Conservation (phyloP, 352 stramenopile species). For the Phytophthora hibernalis region DNA sequence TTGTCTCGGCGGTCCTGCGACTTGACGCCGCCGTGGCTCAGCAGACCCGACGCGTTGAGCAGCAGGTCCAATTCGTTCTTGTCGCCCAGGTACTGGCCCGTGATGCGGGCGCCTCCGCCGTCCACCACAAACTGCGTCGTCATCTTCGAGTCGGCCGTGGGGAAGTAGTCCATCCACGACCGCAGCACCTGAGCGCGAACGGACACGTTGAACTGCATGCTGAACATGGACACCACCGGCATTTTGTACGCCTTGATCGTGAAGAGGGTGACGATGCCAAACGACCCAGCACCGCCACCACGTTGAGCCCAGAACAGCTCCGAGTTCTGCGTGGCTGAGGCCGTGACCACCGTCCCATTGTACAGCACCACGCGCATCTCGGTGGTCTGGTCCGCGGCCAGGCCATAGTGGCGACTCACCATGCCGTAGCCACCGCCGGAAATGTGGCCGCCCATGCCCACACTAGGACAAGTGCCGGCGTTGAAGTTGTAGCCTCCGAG, state of each 20-base stretch:
- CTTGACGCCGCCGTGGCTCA: slow-evolving; percentile 41
- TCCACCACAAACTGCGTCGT: slow-evolving; percentile 67
- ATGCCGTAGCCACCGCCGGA: slow-evolving; percentile 65
- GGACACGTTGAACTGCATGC: slow-evolving; percentile 45
- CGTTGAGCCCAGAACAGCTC: slow-evolving; percentile 61
- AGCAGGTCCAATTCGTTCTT: slow-evolving; percentile 44
- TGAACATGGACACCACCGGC: slow-evolving; percentile 51
- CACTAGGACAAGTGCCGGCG: slow-evolving; percentile 55
- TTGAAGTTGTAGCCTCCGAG: slow-evolving; percentile 65
- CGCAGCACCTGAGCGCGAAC: slow-evolving; percentile 45
- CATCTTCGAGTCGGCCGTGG: slow-evolving; percentile 45
- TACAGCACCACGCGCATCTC: slow-evolving; percentile 58
- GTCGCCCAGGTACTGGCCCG: slow-evolving; percentile 51
- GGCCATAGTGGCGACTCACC: slow-evolving; percentile 50
- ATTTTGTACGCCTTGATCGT: slow-evolving; percentile 58
- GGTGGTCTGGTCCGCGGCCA: slow-evolving; percentile 54
- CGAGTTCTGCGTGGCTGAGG: slow-evolving; percentile 42
- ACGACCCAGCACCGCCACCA: slow-evolving; percentile 60
- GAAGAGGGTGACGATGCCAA: slow-evolving; percentile 62
- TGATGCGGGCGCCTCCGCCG: slow-evolving; percentile 36
- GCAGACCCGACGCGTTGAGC: slow-evolving; percentile 47
- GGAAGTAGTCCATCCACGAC: slow-evolving; percentile 65
- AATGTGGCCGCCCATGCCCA: slow-evolving; percentile 64
- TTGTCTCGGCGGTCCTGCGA: slow-evolving; percentile 46
- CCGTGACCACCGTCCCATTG: slow-evolving; percentile 50